Base-by-base conservation (phyloP, 768 basidiomycete genomes). In the Hericium erinaceus region DNA sequence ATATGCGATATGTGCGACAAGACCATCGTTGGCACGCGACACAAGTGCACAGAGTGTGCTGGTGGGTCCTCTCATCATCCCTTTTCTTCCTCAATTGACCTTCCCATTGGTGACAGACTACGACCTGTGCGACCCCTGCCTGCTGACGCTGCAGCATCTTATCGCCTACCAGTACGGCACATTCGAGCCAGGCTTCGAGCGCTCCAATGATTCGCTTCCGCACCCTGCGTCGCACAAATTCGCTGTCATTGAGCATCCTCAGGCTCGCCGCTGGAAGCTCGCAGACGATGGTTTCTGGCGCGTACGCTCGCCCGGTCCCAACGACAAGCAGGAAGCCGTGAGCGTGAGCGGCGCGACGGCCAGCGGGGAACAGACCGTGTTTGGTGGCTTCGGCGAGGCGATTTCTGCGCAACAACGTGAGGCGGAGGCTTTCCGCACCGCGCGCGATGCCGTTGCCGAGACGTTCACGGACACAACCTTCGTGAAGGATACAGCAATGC, bases 11-110 rank as follows among this genome's bases (percentile, higher is more conserved):
- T 63, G 15, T 94, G 91, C 68, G 61, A 76, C 5, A 62, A 69
- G 20, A 77, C 69, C 3, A 75, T 92, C 40, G 72, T 78, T 56
- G 91, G 90, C 11, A 67, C 82, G 56, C 77, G 92, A 48, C 84
- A 89, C 68, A 93, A 92, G 69, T 93, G 91, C 64, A 69, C 89
- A 20, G 85, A 89, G 62, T 92, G 90, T 67, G 74, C 77, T 51
- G 77, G 87, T 88, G 66, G 54, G 77, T 70, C 49, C 4, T 46
- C 33, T 41, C 20, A 33, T 18, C 60, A 7, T 39, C 12, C 26
- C 4, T 15, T 22, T 44, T 57, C 37, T 6, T 18, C 46, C 52
- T 58, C 54, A 33, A 46, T 48, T 4, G 55, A 4, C 1, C 28
- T 26, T 28, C 24, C 22, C 6, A 49, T 24, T 57, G 0, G 52